Percentiles rank a stretch among this genome's conserved stretches.
Conservation (phyloP, 257 asterid genomes). For the Linderniella brevidens region DNA sequence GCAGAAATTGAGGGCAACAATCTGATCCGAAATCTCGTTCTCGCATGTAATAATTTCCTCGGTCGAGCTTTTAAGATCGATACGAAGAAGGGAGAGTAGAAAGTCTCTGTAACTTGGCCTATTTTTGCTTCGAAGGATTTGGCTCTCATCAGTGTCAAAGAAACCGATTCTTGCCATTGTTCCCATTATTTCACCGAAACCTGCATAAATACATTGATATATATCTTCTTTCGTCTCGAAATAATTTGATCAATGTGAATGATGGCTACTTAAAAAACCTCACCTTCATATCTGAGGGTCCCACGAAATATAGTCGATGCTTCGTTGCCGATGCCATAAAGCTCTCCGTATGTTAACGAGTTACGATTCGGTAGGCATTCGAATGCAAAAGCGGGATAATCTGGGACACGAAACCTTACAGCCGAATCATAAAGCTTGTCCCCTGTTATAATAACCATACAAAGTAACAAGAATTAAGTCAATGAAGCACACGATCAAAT, state of each 20-base stretch:
- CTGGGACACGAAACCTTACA: constrained; percentile 47
- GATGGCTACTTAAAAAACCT: constrained; percentile 1
- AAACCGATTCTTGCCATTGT: constrained; percentile 69
- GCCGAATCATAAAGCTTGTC: constrained; percentile 79
- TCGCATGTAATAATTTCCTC: constrained; percentile 27
- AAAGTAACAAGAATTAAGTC: neutral
- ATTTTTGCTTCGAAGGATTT: constrained; percentile 24
- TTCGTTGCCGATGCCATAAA: constrained; percentile 69
- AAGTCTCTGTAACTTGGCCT: constrained; percentile 33
- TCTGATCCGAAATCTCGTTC: constrained; percentile 40
- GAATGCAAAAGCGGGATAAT: constrained; percentile 85
- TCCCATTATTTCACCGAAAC: constrained; percentile 82
- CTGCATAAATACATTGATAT: constrained; percentile 20
- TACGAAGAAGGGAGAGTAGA: constrained; percentile 30
- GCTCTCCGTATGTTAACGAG: constrained; percentile 71
- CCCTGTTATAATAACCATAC: constrained; percentile 27
- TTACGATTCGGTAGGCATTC: constrained; percentile 94
- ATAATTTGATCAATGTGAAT: neutral
- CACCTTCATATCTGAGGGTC: constrained; percentile 92
- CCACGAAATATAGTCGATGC: constrained; percentile 86
- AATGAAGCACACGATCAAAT: neutral
- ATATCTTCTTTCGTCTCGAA: neutral
- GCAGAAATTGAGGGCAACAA: constrained; percentile 36
- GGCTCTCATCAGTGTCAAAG: constrained; percentile 35
- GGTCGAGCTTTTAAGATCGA: constrained; percentile 10